Base-by-base conservation (phyloP, 495 filamentous ascomycete species). In the Hyaloscypha hepaticicola region DNA sequence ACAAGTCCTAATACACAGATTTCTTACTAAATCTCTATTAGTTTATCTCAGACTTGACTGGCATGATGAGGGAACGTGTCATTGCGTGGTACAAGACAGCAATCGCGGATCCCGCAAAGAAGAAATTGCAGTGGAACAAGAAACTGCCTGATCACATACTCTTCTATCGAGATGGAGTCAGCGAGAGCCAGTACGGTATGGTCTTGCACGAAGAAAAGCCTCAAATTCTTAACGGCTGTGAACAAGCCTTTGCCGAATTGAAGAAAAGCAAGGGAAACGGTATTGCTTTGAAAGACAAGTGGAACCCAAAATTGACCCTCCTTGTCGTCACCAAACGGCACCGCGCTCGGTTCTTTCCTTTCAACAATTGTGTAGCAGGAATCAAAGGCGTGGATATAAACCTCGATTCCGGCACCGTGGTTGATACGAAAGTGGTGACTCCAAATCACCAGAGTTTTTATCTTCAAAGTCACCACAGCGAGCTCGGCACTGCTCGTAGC, bases 111-210 rank as follows among this genome's bases (percentile, higher is more conserved):
- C 31, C 0, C 38, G 4, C 38, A 4, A 0, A 4, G 38, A 45
- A 45, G 38, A 14, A 1, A 0, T 9, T 16, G 4, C 6, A 8
- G 4, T 45, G 38, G 38, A 45, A 45, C 4, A 4, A 16, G 9
- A 45, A 16, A 45, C 72, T 85, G 0, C 93, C 93, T 0, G 75
- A 83, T 38, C 87, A 88, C 61, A 89, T 97, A 58, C 71, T 97
- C 60, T 83, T 96, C 53, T 96, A 92, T 77, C 89, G 93, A 28
- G 93, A 96, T 72, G 93, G 93, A 29, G 90, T 97, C 2, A 91
- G 89, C 0, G 93, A 97, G 70, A 85, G 90, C 14, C 89, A 95
- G 69, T 95, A 92, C 72, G 64, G 76, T 3, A 75, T 71, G 16
- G 88, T 94, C 1, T 11, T 63, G 0, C 31, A 67, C 9, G 28